Evolutionary conservation across 2,329 filamentous ascomycete genomes (phyloP).

Genomic region (Trichoderma afroharzianum): DNA sequence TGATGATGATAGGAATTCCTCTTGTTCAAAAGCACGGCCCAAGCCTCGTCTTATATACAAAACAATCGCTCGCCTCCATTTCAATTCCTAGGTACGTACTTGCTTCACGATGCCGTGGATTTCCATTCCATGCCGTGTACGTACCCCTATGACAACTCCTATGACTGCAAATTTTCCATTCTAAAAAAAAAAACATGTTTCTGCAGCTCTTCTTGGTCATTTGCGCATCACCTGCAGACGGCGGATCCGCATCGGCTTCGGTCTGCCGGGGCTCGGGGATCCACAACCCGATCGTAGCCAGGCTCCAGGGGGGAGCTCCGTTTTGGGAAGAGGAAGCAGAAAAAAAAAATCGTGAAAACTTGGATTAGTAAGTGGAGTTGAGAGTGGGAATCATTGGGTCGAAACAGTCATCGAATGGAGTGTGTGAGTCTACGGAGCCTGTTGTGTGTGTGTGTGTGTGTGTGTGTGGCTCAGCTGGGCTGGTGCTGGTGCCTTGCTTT

Average conservation of each 20-base stretch:
- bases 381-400: neutral
- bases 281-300: constrained; percentile 17
- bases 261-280: neutral
- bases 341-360: neutral
- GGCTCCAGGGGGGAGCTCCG: neutral
- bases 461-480: constrained; percentile 3
- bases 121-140: constrained; percentile 1
- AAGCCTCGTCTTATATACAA: constrained; percentile 5
- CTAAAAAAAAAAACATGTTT: neutral
- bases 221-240: neutral
- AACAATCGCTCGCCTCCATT: neutral
- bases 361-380: neutral
- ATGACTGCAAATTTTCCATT: neutral
- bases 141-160: neutral
- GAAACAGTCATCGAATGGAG: neutral
- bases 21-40: neutral
- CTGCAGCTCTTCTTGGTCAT: neutral
- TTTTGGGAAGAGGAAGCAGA: neutral
- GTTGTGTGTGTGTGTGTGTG: neutral
- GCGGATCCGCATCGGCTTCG: constrained; percentile 3
- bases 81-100: constrained; percentile 3
- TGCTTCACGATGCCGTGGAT: constrained; percentile 10
- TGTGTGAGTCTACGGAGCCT: neutral
- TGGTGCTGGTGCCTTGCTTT: neutral
- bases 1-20: neutral